Conservation (phyloP, 2,329 filamentous ascomycete genomes). For the Fusarium oligoseptatum region DNA sequence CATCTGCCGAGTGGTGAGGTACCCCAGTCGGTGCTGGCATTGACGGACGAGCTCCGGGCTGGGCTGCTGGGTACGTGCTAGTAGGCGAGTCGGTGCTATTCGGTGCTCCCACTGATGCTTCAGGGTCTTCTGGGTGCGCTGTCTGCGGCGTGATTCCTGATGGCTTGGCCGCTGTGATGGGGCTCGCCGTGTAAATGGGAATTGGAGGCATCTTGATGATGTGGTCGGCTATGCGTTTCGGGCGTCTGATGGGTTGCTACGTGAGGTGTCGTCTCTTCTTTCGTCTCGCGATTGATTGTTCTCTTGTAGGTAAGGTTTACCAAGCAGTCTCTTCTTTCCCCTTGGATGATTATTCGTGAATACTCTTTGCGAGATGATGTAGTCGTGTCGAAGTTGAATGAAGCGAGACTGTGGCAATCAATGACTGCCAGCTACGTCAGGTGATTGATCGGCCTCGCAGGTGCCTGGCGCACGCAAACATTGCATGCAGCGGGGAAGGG, state of each 20-base stretch:
- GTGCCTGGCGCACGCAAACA: constrained; percentile 28
- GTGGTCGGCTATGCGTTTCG: not conserved
- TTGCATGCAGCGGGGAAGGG: constrained; percentile 38
- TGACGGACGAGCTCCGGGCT: constrained; percentile 49
- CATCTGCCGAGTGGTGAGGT: constrained; percentile 50
- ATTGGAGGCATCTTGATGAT: constrained; percentile 68
- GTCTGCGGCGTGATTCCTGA: constrained; percentile 64
- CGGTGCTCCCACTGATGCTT: constrained; percentile 38
- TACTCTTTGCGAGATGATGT: constrained; percentile 14
- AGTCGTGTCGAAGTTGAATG: constrained; percentile 21
- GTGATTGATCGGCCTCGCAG: constrained; percentile 31
- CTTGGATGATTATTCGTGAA: not conserved
- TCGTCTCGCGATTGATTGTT: not conserved
- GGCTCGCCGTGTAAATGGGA: constrained; percentile 69
- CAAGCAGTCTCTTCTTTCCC: not conserved
- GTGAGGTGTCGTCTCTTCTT: not conserved
- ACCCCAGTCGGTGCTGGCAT: constrained; percentile 60
- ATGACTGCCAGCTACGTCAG: constrained; percentile 37
- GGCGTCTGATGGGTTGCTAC: not conserved
- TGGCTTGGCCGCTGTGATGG: constrained; percentile 69
- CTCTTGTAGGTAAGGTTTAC: not conserved
- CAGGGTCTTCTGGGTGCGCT: constrained; percentile 41
- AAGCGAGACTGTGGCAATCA: constrained; percentile 30
- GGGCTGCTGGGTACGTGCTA: constrained; percentile 47
- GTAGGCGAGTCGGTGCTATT: constrained; percentile 49